Percentiles rank a stretch among this genome's conserved stretches.
phyloP scores from a whole-genome alignment of 1,284 basidiomycete genomes.

The Tetrapyrgos nigripes region DNA sequence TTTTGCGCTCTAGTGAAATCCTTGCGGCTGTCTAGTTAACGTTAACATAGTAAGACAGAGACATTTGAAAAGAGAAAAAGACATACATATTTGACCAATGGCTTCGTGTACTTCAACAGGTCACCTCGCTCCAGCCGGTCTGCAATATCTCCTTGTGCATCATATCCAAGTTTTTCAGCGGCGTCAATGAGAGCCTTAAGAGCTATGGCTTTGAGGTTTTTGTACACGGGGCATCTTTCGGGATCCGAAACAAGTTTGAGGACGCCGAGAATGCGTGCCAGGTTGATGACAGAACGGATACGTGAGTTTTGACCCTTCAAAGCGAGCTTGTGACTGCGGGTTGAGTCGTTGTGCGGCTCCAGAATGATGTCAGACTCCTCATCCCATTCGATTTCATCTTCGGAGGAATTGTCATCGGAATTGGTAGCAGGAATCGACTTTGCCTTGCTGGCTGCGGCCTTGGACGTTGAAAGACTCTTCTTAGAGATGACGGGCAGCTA shows the following conservation, averaged over 20 bases:
- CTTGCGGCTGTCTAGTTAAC: background rate
- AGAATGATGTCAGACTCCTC: too few species aligned
- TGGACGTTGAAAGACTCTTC: too few species aligned
- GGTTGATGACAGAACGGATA: background rate
- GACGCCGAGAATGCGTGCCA: background rate
- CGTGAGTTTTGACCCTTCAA: background rate
- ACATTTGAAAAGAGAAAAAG: background rate
- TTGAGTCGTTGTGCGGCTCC: too few species aligned
- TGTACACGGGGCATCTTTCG: background rate
- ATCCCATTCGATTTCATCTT: too few species aligned
- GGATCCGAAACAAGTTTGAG: background rate
- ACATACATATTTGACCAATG: background rate
- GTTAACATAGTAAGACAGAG: background rate
- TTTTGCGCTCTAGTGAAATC: constrained; percentile 1
- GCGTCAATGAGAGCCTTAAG: background rate
- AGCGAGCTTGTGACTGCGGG: background rate
- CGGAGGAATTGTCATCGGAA: too few species aligned
- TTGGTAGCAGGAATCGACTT: too few species aligned
- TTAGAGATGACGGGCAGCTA: too few species aligned
- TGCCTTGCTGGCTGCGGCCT: too few species aligned
- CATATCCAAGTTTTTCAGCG: background rate
- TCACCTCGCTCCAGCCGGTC: background rate
- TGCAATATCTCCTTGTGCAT: background rate
- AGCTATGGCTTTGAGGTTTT: background rate
- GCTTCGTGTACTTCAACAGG: background rate